Conservation (phyloP, 306 rosid genomes). For the Quercus mongolica region DNA sequence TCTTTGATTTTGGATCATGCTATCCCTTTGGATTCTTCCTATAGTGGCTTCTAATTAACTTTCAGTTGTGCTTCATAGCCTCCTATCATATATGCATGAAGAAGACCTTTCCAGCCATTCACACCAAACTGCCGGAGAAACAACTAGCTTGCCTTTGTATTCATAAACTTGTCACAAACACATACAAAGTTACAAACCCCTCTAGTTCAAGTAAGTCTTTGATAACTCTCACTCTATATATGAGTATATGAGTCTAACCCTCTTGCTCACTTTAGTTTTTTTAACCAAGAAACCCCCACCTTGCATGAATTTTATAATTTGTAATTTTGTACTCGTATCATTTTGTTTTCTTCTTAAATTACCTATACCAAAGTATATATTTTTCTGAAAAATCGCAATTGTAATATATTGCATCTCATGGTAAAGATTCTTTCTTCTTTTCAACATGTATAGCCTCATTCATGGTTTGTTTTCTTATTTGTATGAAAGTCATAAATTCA, state of each 20-base stretch:
- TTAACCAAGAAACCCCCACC: not conserved
- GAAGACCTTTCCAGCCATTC: not conserved
- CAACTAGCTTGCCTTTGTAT: not conserved
- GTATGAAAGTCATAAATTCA: not conserved
- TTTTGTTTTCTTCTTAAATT: not conserved
- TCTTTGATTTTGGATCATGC: conserved; percentile 45
- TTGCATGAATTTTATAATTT: not conserved
- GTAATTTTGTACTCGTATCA: not conserved
- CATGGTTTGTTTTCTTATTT: not conserved
- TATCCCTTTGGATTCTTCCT: conserved; percentile 55
- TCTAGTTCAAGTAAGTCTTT: not conserved
- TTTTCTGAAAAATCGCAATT: not conserved
- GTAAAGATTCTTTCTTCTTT: not conserved
- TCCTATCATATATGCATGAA: not conserved
- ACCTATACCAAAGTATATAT: not conserved
- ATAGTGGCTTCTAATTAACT: conserved; percentile 25
- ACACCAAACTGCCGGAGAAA: not conserved
- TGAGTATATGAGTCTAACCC: not conserved
- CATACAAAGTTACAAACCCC: not conserved
- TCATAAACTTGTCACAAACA: not conserved
- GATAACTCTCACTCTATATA: not conserved
- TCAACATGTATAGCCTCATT: not conserved
- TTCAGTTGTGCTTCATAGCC: not conserved
- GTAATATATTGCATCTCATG: not conserved
- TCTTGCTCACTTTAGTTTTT: not conserved